Evolutionary conservation across 208 protist species (phyloP).

Genomic region (Crithidia mellificae): DNA sequence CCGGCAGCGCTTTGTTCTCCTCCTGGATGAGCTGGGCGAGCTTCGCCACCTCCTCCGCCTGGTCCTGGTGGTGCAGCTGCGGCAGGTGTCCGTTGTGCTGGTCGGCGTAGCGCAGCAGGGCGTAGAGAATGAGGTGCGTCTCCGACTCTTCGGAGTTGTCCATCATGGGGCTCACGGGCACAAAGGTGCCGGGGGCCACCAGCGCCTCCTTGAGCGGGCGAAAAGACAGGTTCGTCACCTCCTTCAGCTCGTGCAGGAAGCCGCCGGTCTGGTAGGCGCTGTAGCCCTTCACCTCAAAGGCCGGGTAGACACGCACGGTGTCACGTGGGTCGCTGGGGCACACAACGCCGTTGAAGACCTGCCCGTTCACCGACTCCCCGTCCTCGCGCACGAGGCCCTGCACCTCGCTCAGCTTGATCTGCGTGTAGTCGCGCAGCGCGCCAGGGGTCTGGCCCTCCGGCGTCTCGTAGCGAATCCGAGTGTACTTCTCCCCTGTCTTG

Average conservation of each 20-base stretch:
- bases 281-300: conserved; percentile 73
- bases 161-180: conserved; percentile 85
- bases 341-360: conserved; percentile 73
- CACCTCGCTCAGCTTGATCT: conserved; percentile 87
- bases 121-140: conserved; percentile 61
- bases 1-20: conserved; percentile 53
- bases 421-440: conserved; percentile 82
- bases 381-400: conserved; percentile 57
- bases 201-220: conserved; percentile 63
- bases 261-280: conserved; percentile 77
- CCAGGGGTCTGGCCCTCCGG: conserved; percentile 84
- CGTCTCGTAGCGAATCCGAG: conserved; percentile 77
- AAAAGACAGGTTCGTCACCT: conserved; percentile 59
- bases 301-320: conserved; percentile 86
- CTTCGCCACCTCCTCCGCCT: conserved; percentile 65
- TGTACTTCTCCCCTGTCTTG: conserved; percentile 69
- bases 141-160: conserved; percentile 80
- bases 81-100: conserved; percentile 57
- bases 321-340: conserved; percentile 73
- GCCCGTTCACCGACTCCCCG: conserved; percentile 70
- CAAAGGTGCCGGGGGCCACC: conserved; percentile 60
- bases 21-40: conserved; percentile 54
- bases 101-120: conserved; percentile 74
- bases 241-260: conserved; percentile 86
- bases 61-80: conserved; percentile 54